Conservation (phyloP, 345 rosid species). For the Eutrema yunnanense region DNA sequence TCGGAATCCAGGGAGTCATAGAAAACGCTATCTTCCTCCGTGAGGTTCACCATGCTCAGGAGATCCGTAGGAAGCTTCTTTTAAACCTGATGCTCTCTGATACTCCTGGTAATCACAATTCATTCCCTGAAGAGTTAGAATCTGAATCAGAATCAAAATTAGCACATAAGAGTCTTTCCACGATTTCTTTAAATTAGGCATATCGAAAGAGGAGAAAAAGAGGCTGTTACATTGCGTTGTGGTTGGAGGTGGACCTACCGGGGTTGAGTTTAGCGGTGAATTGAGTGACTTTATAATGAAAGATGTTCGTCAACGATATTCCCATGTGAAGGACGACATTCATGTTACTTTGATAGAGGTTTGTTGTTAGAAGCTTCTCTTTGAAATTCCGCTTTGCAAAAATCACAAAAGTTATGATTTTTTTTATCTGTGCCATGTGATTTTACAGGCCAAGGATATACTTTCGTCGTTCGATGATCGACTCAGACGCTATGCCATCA, state of each 20-base stretch:
- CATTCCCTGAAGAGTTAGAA: neutral
- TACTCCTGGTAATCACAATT: constrained; percentile 50
- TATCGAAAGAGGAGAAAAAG: constrained; percentile 69
- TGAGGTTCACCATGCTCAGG: constrained; percentile 94
- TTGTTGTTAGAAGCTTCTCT: constrained; percentile 16
- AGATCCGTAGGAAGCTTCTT: constrained; percentile 82
- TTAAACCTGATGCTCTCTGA: constrained; percentile 94
- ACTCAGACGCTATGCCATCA: constrained; percentile 83
- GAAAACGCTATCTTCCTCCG: constrained; percentile 80
- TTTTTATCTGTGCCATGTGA: neutral
- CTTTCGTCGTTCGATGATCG: constrained; percentile 95
- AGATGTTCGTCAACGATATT: constrained; percentile 83
- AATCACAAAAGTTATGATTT: too few relatives aligned
- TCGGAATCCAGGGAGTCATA: constrained; percentile 72
- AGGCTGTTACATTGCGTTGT: constrained; percentile 89
- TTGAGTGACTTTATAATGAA: constrained; percentile 83
- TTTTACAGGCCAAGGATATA: constrained; percentile 76
- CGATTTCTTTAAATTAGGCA: constrained; percentile 31
- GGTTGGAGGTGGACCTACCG: constrained; percentile 98
- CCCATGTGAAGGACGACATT: constrained; percentile 80
- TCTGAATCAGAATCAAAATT: neutral
- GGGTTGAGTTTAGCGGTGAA: constrained; percentile 98
- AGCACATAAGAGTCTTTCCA: neutral
- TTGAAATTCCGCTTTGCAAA: neutral
- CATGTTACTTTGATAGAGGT: constrained; percentile 96